These are phyloP conservation scores for Trichoderma arundinaceum DNA, from an alignment of 2,329 filamentous ascomycete species.

Conservation along the genomic window DNA sequence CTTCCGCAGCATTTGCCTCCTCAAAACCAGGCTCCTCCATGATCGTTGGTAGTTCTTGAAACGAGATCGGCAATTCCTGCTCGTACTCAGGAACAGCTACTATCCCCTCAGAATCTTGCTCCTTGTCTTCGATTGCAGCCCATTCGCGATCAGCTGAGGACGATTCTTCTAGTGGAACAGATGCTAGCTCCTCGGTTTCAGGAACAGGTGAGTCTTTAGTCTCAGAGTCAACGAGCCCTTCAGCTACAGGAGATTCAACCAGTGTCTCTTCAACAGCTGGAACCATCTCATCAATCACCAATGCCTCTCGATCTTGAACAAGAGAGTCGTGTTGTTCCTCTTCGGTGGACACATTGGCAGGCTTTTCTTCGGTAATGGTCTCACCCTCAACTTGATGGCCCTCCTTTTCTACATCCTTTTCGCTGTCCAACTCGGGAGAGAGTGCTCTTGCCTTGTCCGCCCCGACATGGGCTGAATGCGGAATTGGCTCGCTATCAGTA, in stretches of 20 bases:
- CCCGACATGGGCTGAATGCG: background rate
- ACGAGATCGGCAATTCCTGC: background rate
- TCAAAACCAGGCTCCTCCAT: conserved; percentile 24
- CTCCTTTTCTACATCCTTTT: conserved; percentile 36
- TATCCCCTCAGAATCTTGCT: background rate
- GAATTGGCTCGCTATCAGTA: conserved; percentile 20
- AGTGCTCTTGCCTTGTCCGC: background rate
- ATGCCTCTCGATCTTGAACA: too few relatives aligned
- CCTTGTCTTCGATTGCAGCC: background rate
- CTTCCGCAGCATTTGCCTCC: background rate
- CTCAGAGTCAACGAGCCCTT: background rate
- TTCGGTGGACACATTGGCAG: background rate
- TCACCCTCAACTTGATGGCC: conserved; percentile 30
- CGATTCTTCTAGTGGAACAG: conserved; percentile 4
- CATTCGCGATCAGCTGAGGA: background rate
- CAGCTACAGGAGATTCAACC: background rate
- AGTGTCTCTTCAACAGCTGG: conserved; percentile 3
- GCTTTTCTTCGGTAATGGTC: background rate
- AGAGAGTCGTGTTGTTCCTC: background rate
- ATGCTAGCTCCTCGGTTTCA: background rate
- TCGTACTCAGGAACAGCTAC: background rate
- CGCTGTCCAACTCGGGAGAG: conserved; percentile 31
- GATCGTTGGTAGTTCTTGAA: conserved; percentile 3
- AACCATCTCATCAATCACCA: too few relatives aligned
- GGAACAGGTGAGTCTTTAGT: background rate